Base-by-base conservation (phyloP, 164 flowering plant genomes). In the Dillenia turbinata region DNA sequence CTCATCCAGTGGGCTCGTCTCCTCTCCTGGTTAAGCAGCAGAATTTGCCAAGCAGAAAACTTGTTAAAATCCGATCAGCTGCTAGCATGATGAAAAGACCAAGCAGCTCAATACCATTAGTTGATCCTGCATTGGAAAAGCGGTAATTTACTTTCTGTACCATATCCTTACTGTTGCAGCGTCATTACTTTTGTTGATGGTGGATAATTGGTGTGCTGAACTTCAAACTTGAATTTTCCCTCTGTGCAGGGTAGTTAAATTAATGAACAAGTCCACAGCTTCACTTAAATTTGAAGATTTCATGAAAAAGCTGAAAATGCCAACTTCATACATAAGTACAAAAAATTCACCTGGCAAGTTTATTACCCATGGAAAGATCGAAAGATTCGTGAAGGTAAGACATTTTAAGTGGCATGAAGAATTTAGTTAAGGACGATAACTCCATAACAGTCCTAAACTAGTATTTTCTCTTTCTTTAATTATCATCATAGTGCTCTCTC, bases 341-440 rank as follows among this genome's bases (percentile, higher is more conserved):
- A 84, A 73, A 68, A 12, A 56, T 63, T 13, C 12, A 22, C 66
- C 77, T 26, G 95, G 85, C 62, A 89, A 78, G 71, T 69, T 65
- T 43, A 74, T 90, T 55, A 85, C 89, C 2, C 60, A 61, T 48
- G 97, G 92, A 66, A 94, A 83, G 78, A 82, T 94, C 67, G 96
- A 91, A 57, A 83, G 73, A 43, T 78, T 74, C 52, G 83, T 87
- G 62, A 76, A 85, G 94, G 98, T 90, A 84, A 54, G 12, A 49
- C 12, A 44, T 48, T 26, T 47, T 17, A 13, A 54, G 53, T 54
- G 12, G 22, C 22, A 19, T 19, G 22, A 19, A 19, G 22, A 19
- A 19, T 19, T 19, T 19, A 19, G 22, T 19, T 19, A 1, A 1
- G 22, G 22, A 19, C 1, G 22, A 19, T 19, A 19, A 1, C 22